A percentile compares a stretch with the other conserved stretches of the same genome.
Conservation (phyloP, 768 basidiomycete genomes). For the Amanita jacksonii region DNA sequence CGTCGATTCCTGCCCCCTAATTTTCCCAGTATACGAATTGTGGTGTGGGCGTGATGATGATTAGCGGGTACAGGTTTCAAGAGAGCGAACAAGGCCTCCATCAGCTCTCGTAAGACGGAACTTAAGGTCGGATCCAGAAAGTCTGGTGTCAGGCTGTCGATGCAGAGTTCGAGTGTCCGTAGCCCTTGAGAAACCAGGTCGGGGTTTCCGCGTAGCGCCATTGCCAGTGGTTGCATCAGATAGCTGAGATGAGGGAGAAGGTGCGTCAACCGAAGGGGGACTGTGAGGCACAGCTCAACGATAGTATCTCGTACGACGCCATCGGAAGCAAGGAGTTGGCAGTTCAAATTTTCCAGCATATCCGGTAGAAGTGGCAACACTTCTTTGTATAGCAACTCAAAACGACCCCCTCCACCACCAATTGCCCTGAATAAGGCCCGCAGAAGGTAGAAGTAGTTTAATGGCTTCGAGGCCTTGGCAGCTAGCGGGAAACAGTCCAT, state of each 20-base stretch:
- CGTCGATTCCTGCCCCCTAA: conserved; percentile 90
- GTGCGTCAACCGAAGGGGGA: conserved; percentile 90
- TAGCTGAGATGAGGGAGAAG: conserved; percentile 91
- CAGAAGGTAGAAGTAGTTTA: conserved; percentile 88
- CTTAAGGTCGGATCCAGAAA: conserved; percentile 95
- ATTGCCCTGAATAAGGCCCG: conserved; percentile 90
- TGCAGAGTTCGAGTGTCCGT: conserved; percentile 95
- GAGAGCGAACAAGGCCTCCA: conserved; percentile 88
- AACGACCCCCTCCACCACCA: conserved; percentile 84
- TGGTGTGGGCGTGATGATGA: conserved; percentile 87
- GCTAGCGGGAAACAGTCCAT: conserved; percentile 96
- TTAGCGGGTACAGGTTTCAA: conserved; percentile 84
- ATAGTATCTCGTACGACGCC: conserved; percentile 84
- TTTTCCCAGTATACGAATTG: conserved; percentile 93
- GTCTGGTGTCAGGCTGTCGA: conserved; percentile 96
- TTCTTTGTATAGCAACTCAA: conserved; percentile 92
- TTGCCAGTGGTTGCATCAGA: conserved; percentile 91
- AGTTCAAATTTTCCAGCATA: conserved; percentile 91
- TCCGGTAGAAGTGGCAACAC: conserved; percentile 93
- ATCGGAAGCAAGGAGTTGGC: conserved; percentile 79
- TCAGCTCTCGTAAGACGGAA: conserved; percentile 86
- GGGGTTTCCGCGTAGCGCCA: conserved; percentile 77
- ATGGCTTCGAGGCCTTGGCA: conserved; percentile 82
- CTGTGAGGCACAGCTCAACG: conserved; percentile 94
- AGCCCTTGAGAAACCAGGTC: conserved; percentile 94